Base-by-base conservation (phyloP, 371 early-diverging fungal genomes). In the Lichtheimia hyalospora region DNA sequence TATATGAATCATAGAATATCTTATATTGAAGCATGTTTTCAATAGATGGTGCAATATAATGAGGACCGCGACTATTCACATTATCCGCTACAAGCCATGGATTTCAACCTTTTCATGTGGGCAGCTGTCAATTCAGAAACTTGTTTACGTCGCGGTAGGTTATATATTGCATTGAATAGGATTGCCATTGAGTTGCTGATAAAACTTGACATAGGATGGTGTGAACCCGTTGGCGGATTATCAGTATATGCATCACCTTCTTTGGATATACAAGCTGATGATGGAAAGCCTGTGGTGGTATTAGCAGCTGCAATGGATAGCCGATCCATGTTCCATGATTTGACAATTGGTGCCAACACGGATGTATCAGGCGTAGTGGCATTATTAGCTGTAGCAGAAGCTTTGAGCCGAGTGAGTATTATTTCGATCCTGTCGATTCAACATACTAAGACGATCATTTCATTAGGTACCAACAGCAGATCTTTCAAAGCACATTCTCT, bases 201-300 rank as follows among this genome's bases (percentile, higher is more conserved):
- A 48, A 15, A 39, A 15, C 34, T 10, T 34, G 34, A 24, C 10
- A 10, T n/a, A 79, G 87, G 84, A 16, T 83, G 81, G 78, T 93
- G 94, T 68, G 61, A 79, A n/a, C 85, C 84, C 3, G 73, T 91
- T 6, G 92, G 92, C 3, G 89, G 88, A 3, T 64, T 79, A 7
- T 88, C 89, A 2, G 86, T 90, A 3, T 93, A 86, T 79, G 79
- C 90, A 2, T 84, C 89, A 0, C 84, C 86, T 20, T 87, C 88
- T 0, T 23, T 63, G 12, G 69, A 83, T 39, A 81, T 90, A 5
- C 49, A 72, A 0, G 58, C 69, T 1, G 69, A 73, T 5, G 89
- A 89, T 58, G 68, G 68, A 1, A 89, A 87, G 42, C 84, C 87
- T 0, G 84, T 89, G 49, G 73, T 93, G 3, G 62, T 93, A 0